phyloP scores from a whole-genome alignment of 2,329 filamentous ascomycete species.

The Tricladium varicosporioides region DNA sequence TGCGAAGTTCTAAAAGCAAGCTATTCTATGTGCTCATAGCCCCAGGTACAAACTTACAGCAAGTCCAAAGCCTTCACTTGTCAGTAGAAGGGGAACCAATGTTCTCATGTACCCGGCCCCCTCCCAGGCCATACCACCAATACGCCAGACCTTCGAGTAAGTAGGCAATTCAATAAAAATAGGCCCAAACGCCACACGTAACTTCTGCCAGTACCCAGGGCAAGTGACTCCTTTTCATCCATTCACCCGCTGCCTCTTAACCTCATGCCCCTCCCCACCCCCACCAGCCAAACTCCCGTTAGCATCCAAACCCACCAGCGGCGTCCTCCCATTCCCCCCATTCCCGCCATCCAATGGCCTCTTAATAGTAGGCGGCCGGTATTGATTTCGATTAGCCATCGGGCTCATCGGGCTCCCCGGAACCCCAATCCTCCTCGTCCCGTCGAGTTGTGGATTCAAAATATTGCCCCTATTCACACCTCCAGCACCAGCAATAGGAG shows the following conservation, averaged over 20 bases:
- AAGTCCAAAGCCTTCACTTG: neutral
- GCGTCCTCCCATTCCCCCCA: constrained; percentile 16
- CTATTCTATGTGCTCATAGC: no score
- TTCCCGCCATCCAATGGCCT: constrained; percentile 23
- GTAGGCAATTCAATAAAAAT: constrained; percentile 6
- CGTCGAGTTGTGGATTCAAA: constrained; percentile 53
- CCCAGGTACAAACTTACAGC: neutral
- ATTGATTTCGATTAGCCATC: constrained; percentile 56
- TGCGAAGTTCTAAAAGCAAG: no score
- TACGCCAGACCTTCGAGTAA: neutral
- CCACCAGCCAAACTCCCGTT: constrained; percentile 25
- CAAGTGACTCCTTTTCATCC: constrained; percentile 6
- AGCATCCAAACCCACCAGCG: constrained; percentile 30
- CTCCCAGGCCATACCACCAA: neutral
- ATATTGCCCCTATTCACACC: constrained; percentile 35
- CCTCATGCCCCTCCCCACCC: constrained; percentile 24
- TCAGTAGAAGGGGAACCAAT: neutral
- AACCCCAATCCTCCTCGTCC: constrained; percentile 56
- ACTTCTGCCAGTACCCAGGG: neutral
- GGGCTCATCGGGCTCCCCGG: constrained; percentile 55
- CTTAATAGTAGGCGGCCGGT: constrained; percentile 56
- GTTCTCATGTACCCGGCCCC: neutral
- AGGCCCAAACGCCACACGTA: constrained; percentile 7
- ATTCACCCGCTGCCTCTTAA: constrained; percentile 34
- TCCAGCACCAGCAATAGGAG: constrained; percentile 12